Evolutionary conservation across 352 stramenopile genomes (phyloP), one percentile per base, ranked within the genome.

Genomic region (Pythium chondricola): DNA sequence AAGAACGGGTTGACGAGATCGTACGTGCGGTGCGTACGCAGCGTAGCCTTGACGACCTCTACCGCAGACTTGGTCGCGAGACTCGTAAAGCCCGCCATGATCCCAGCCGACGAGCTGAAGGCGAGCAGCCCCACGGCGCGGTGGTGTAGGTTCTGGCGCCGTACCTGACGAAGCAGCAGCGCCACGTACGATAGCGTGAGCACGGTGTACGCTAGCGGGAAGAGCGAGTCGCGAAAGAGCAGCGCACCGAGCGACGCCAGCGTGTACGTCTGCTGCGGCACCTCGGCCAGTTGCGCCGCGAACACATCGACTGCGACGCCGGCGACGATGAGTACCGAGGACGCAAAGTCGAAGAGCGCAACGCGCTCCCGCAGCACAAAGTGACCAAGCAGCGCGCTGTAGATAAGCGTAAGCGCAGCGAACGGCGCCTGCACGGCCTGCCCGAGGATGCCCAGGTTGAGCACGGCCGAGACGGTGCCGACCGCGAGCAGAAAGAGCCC

Each of bases 391-490:
- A 86, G 35, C 20, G 78, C 78, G 29, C 73, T 89, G 63, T 89
- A 87, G 50, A 89, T 85, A 43, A 89, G 68, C 26, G 78, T 89
- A 35, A 89, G 74, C 24, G 78, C 78, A 10, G 78, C 78, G 29
- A 89, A 89, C n/a, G 78, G 78, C 11, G 78, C 78, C 29, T 89
- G 78, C 25, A 89, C 75, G 9, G 78, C 78, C 43, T 89, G 78
- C 3, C 78, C 78, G 20, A 89, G 71, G 44, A 86, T 83, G 3
- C 73, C 72, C 16, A 89, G 61, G 53, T 89, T 89, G 24, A 84
- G 37, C 16, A 89, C 67, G 5, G 78, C 78, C 5, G 78, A 89
- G 43, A 85, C 58, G 31, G 78, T 89, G 50, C 78, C 78, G 8
- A 89, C 52, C 0, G 63, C 69, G 11, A 89, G 53, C 35, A 89